Percentiles rank a stretch among this genome's conserved stretches.
Conservation (phyloP, 2,329 filamentous ascomycete genomes). For the Aspergillus ochraceoroseus region DNA sequence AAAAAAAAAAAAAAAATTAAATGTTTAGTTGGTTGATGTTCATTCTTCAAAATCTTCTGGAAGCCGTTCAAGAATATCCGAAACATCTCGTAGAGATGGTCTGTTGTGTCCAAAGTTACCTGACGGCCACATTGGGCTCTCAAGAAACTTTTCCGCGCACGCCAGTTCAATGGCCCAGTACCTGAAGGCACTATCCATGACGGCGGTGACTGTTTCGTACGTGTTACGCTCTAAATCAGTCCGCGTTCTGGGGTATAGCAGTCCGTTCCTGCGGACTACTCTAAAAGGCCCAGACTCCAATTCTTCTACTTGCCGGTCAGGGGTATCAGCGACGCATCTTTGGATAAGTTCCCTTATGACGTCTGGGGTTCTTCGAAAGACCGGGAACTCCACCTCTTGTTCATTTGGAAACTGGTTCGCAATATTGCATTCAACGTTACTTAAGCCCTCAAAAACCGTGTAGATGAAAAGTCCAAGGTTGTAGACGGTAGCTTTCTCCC, state of each 20-base stretch:
- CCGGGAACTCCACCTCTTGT: constrained; percentile 7
- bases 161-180: constrained; percentile 7
- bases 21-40: neutral
- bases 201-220: neutral
- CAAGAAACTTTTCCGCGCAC: constrained; percentile 7
- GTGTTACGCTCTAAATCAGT: constrained; percentile 5
- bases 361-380: constrained; percentile 3
- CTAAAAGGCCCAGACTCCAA: constrained; percentile 1
- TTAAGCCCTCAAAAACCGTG: constrained; percentile 7
- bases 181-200: constrained; percentile 6
- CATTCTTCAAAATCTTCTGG: neutral
- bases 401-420: constrained; percentile 11
- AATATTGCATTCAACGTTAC: constrained; percentile 7
- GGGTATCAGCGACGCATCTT: constrained; percentile 1
- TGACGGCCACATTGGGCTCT: constrained; percentile 3
- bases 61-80: constrained; percentile 4
- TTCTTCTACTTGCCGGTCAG: constrained; percentile 1
- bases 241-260: constrained; percentile 7
- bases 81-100: constrained; percentile 4
- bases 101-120: constrained; percentile 8
- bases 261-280: constrained; percentile 1
- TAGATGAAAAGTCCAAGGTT: constrained; percentile 7
- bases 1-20: too few species aligned
- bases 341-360: constrained; percentile 1
- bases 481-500: constrained; percentile 9